Evolutionary conservation across 202 grass and related monocot species (phyloP), one percentile per base, ranked within the genome.

Genomic region (Hordeum pubiflorum): DNA sequence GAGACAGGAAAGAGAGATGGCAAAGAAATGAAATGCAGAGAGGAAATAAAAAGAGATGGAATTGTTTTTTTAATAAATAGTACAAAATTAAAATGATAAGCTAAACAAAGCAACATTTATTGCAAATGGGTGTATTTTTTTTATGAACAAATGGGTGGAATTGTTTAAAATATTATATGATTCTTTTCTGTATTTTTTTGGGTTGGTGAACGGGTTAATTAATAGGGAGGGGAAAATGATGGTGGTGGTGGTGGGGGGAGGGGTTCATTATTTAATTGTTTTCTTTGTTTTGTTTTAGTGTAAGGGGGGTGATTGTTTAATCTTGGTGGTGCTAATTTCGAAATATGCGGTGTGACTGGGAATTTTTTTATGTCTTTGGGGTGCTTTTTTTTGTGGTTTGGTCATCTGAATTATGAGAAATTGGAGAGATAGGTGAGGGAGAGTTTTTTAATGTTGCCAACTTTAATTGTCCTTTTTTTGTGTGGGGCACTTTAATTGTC

Each of bases 291-390:
- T 78, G 64, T 77, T 85, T 85, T 85, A 36, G 71, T 17, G 57
- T 59, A 81, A 81, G 73, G 65, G 63, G 31, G 18, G 37, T 60
- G 57, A 13, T 61, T 92, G 57, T 86, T 87, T 80, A 90, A 40
- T 62, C 76, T 32, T 10, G 77, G 72, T 75, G 88, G 91, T 90
- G 88, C 87, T 86, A 81, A 90, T 93, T 88, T 71, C 88, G 85
- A 87, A 90, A 94, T 86, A 94, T 94, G 89, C 83, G 64, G 81
- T 91, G 86, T 94, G 91, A 94, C 85, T 56, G 22, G 72, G 76
- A 82, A 82, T 8, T 84, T 79, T 46, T 94, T 87, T 89, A 88
- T 89, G 27, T 52, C 86, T 64, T 77, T 78, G 21, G 9, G 32
- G 2, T n/a, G 52, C 9, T 13, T 34, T 82, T 82, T 69, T 82